Base-by-base conservation (phyloP, 257 asterid species). In the Avicennia marina region DNA sequence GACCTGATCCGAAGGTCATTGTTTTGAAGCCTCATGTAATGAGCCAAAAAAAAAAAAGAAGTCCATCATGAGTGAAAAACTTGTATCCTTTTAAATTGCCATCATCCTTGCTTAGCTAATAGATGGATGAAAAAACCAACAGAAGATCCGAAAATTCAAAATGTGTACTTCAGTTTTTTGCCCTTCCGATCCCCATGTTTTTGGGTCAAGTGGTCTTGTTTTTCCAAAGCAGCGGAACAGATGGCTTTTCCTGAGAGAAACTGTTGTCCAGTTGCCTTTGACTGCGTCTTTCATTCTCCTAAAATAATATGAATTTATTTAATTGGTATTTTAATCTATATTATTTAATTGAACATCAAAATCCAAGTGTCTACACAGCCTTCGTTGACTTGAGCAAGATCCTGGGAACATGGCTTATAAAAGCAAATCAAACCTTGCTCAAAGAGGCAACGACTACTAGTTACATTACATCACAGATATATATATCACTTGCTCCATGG, bases 361-460 rank as follows among this genome's bases (percentile, higher is more conserved):
- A n/a, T n/a, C n/a, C n/a, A n/a, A n/a, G n/a, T n/a, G n/a, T n/a
- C n/a, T n/a, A n/a, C n/a, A n/a, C n/a, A n/a, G n/a, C 29, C 11
- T 16, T 11, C 41, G 44, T 45, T 52, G 63, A 53, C 62, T 52
- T 57, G 43, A 24, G 6, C 1, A 22, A 46, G 24, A 19, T 24
- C 10, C 44, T 31, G 3, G 18, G 19, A 58, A 17, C 36, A 17
- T 34, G 38, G 55, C 34, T 63, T 68, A 61, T 68, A 68, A 69
- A 68, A n/a, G 13, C 58, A 45, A 20, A n/a, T 33, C 58, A 11
- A 34, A 53, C 42, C 29, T 3, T 50, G 31, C 51, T 43, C 26
- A 54, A 48, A 17, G 0, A 29, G 58, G 4, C 80, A 80, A 66
- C n/a, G n/a, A n/a, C n/a, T n/a, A n/a, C n/a, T 55, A 64, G 47